A percentile compares a stretch with the other conserved stretches of the same genome.
Evolutionary conservation across 768 basidiomycete genomes (phyloP).

Genomic region (Porphyrellus cyaneotinctus): DNA sequence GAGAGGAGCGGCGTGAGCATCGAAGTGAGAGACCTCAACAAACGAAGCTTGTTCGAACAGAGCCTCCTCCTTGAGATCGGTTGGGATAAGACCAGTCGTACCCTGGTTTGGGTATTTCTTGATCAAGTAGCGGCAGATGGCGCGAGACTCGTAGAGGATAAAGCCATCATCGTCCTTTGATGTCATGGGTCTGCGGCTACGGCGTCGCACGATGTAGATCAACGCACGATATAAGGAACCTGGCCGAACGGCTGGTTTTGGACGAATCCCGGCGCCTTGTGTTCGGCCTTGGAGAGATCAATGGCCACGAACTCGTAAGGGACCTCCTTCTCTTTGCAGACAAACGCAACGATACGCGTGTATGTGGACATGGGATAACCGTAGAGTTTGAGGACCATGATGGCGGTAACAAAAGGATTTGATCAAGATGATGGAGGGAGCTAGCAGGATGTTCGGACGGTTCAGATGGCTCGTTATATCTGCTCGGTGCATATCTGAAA

Average conservation of each 20-base stretch:
- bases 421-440: not conserved
- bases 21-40: conserved; percentile 52
- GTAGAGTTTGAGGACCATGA: conserved; percentile 38
- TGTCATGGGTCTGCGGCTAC: not conserved
- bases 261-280: conserved; percentile 43
- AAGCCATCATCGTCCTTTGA: conserved; percentile 57
- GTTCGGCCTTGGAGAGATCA: conserved; percentile 40
- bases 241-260: conserved; percentile 57
- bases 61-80: conserved; percentile 32
- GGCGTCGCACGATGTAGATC: not conserved
- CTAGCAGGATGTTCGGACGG: not conserved
- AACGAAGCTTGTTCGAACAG: conserved; percentile 35
- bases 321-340: conserved; percentile 54
- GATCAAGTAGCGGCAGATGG: conserved; percentile 57
- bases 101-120: conserved; percentile 52
- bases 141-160: conserved; percentile 58
- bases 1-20: conserved; percentile 36
- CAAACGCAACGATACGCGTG: conserved; percentile 47
- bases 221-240: conserved; percentile 40
- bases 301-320: conserved; percentile 49
- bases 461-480: too few relatives aligned
- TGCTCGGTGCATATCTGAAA: too few relatives aligned
- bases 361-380: conserved; percentile 40
- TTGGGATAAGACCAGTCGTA: conserved; percentile 44
- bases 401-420: not conserved